phyloP scores from a whole-genome alignment of 192 early-diverging fungal genomes.

The Coemansia sp. region DNA sequence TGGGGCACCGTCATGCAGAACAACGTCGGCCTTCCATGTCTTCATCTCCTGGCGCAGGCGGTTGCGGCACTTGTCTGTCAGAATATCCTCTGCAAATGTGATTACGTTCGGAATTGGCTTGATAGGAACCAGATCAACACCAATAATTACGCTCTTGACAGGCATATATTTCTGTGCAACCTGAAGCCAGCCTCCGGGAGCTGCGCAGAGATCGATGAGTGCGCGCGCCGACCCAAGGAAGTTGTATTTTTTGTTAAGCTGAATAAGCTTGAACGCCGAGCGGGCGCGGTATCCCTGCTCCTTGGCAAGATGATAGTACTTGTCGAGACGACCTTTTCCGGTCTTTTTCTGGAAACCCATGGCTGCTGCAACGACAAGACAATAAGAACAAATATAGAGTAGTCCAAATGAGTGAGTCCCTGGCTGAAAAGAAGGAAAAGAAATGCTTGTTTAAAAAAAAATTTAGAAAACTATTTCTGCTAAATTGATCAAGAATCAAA shows the following conservation, averaged over 20 bases:
- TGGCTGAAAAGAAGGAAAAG: background rate
- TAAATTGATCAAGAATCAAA: background rate
- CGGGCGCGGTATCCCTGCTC: conserved; percentile 98
- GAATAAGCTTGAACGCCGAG: conserved; percentile 99
- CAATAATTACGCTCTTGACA: conserved; percentile 87
- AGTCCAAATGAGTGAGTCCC: background rate
- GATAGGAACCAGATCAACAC: conserved; percentile 92
- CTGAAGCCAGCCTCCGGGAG: conserved; percentile 98
- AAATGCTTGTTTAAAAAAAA: background rate
- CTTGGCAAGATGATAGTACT: conserved; percentile 99
- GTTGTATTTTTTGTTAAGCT: conserved; percentile 98
- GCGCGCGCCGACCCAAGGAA: conserved; percentile 86
- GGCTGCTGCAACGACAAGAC: background rate
- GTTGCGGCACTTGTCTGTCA: conserved; percentile 87
- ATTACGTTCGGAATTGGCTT: conserved; percentile 95
- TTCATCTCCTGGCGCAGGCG: conserved; percentile 87
- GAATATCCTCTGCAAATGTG: conserved; percentile 95
- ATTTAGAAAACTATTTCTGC: background rate
- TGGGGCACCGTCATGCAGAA: conserved; percentile 98
- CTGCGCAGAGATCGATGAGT: conserved; percentile 96
- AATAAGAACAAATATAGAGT: background rate
- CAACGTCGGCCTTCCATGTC: conserved; percentile 97
- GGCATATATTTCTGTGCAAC: conserved; percentile 99
- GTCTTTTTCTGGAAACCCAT: conserved; percentile 63
- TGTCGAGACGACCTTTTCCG: conserved; percentile 94